Conservation (phyloP, 2,329 filamentous ascomycete genomes). For the Arthroderma sp. region DNA sequence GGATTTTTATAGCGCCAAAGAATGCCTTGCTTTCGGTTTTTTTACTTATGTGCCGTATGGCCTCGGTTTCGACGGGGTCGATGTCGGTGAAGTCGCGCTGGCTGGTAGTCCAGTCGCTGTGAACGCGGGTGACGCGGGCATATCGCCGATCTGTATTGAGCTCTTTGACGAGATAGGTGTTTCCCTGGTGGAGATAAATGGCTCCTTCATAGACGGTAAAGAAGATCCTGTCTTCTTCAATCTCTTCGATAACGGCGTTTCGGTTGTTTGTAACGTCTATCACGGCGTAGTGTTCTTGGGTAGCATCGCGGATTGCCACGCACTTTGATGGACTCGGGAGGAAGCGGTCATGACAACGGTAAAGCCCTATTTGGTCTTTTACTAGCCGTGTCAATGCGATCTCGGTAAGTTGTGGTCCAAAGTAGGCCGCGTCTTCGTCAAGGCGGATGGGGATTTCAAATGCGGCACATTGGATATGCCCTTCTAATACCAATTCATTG, state of each 20-base stretch:
- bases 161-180: conserved; percentile 80
- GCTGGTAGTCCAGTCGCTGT: conserved; percentile 87
- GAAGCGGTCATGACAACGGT: conserved; percentile 79
- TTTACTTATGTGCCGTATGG: conserved; percentile 56
- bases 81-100: conserved; percentile 91
- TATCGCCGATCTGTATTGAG: conserved; percentile 68
- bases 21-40: conserved; percentile 57
- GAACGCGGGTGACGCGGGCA: conserved; percentile 76
- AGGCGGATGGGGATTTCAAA: conserved; percentile 87
- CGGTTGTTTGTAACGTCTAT: conserved; percentile 68
- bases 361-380: conserved; percentile 66
- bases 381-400: conserved; percentile 63
- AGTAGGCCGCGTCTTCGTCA: conserved; percentile 61
- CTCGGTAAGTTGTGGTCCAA: conserved; percentile 57
- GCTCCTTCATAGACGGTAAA: conserved; percentile 95
- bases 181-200: conserved; percentile 94
- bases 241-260: conserved; percentile 73
- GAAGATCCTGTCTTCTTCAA: conserved; percentile 89
- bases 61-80: conserved; percentile 83
- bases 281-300: conserved; percentile 87
- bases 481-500: conserved; percentile 83
- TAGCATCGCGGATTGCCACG: conserved; percentile 78
- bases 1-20: conserved; percentile 74
- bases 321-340: conserved; percentile 69
- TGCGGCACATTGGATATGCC: conserved; percentile 89